Conservation (phyloP, 2,329 filamentous ascomycete genomes). For the Microcyclospora pomicola region DNA sequence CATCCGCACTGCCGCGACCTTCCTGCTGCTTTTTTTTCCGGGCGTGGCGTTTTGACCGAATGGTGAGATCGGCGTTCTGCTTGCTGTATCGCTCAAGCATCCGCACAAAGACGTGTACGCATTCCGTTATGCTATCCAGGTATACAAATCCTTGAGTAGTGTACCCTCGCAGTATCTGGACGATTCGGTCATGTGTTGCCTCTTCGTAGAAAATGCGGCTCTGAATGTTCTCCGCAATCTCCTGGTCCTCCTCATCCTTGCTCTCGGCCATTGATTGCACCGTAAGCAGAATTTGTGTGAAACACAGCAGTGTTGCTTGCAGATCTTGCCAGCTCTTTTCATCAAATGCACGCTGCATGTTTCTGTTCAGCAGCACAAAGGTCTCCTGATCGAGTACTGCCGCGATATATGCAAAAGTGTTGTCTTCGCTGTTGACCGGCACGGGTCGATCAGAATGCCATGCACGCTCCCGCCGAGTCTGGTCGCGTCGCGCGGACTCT, state of each 20-base stretch:
- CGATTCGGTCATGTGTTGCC: constrained; percentile 75
- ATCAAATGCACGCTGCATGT: constrained; percentile 66
- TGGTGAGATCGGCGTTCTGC: constrained; percentile 84
- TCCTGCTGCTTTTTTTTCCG: constrained; percentile 51
- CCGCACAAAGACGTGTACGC: constrained; percentile 79
- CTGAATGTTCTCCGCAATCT: constrained; percentile 94
- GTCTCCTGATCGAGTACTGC: constrained; percentile 88
- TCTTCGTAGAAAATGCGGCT: constrained; percentile 98
- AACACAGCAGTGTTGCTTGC: constrained; percentile 80
- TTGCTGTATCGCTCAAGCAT: constrained; percentile 90
- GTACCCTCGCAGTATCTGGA: constrained; percentile 69
- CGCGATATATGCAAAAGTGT: constrained; percentile 76
- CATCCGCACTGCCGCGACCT: constrained; percentile 19
- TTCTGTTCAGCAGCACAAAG: constrained; percentile 74
- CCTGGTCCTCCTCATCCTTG: constrained; percentile 78
- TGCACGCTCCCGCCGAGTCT: constrained; percentile 30
- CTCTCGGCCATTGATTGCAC: constrained; percentile 86
- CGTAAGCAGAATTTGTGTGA: constrained; percentile 76
- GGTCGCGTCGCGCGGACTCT: constrained; percentile 54
- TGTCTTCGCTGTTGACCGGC: constrained; percentile 37
- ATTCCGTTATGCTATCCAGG: constrained; percentile 78
- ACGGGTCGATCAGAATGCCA: constrained; percentile 26
- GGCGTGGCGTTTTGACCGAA: constrained; percentile 64
- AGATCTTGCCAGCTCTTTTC: constrained; percentile 79
- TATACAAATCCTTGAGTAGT: constrained; percentile 92